Evolutionary conservation across 257 asterid genomes (phyloP).

Genomic region (Salvia rosmarinus): DNA sequence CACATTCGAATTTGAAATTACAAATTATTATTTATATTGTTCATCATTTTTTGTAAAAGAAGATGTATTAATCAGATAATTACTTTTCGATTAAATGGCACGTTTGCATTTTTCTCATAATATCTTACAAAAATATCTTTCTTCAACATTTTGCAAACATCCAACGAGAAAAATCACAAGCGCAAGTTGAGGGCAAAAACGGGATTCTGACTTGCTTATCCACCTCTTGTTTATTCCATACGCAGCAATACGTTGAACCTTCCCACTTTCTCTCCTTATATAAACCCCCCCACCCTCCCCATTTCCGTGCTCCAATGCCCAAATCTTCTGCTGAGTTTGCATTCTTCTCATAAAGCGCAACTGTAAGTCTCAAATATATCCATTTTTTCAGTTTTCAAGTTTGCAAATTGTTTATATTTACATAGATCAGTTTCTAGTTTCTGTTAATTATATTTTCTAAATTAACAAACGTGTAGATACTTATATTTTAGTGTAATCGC

Average conservation of each 20-base stretch:
- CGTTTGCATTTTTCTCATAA: no score
- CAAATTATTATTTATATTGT: no score
- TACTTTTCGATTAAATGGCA: neutral
- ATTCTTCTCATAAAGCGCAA: slow-evolving; percentile 24
- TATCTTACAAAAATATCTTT: neutral
- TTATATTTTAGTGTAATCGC: slow-evolving; percentile 9
- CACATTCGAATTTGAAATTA: no score
- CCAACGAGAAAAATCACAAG: neutral
- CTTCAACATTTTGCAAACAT: neutral
- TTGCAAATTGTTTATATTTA: slow-evolving; percentile 7
- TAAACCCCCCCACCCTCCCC: slow-evolving; percentile 32
- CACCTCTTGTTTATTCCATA: slow-evolving; percentile 30
- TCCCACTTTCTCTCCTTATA: slow-evolving; percentile 44
- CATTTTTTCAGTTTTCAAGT: neutral
- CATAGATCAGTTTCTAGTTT: slow-evolving; percentile 8
- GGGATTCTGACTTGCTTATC: slow-evolving; percentile 23
- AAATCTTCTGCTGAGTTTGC: slow-evolving; percentile 20
- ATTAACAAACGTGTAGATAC: slow-evolving; percentile 41
- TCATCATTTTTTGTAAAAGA: no score
- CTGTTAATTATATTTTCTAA: slow-evolving; percentile 37
- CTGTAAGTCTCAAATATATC: slow-evolving; percentile 43
- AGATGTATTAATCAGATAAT: no score
- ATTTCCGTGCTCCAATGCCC: neutral
- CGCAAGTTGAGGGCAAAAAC: slow-evolving; percentile 33
- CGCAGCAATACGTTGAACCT: slow-evolving; percentile 40